phyloP scores from a whole-genome alignment of 73 alveolate genomes.

The Paraurostyla sp. region DNA sequence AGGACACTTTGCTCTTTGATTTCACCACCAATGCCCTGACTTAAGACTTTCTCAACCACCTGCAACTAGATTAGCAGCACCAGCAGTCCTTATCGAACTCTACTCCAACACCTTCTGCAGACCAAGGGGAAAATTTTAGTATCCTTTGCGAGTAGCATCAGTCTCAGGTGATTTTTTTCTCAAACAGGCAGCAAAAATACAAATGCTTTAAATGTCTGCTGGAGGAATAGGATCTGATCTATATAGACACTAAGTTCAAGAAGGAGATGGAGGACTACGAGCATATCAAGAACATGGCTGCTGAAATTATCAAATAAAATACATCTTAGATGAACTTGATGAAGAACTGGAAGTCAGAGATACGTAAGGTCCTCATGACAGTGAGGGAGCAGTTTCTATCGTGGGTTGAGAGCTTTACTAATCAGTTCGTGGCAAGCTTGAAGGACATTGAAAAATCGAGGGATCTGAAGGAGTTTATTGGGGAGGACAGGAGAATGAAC shows the following conservation, averaged over 20 bases:
- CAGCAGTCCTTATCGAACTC: no score
- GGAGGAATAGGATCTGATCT: constrained; percentile 39
- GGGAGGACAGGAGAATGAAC: constrained; percentile 11
- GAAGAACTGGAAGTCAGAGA: constrained; percentile 49
- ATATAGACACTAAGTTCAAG: constrained; percentile 35
- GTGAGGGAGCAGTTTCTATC: constrained; percentile 24
- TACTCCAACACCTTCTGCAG: not conserved
- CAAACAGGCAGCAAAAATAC: constrained; percentile 26
- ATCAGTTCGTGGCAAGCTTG: constrained; percentile 22
- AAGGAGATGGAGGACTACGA: constrained; percentile 61
- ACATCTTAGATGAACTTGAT: not conserved
- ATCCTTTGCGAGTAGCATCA: constrained; percentile 18
- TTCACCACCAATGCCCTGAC: not conserved
- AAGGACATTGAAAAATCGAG: not conserved
- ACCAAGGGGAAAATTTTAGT: not conserved
- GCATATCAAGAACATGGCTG: constrained; percentile 17
- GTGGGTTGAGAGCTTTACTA: constrained; percentile 44
- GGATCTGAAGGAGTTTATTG: constrained; percentile 13
- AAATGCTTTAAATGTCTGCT: constrained; percentile 44
- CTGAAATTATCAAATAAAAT: constrained; percentile 10
- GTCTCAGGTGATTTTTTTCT: constrained; percentile 18
- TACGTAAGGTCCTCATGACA: constrained; percentile 6
- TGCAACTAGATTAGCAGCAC: not conserved
- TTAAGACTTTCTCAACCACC: not conserved
- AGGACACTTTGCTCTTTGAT: not conserved